These are phyloP conservation scores for Tritrichomonas musculus DNA, from an alignment of 208 protist genomes.

Conservation along the genomic window DNA sequence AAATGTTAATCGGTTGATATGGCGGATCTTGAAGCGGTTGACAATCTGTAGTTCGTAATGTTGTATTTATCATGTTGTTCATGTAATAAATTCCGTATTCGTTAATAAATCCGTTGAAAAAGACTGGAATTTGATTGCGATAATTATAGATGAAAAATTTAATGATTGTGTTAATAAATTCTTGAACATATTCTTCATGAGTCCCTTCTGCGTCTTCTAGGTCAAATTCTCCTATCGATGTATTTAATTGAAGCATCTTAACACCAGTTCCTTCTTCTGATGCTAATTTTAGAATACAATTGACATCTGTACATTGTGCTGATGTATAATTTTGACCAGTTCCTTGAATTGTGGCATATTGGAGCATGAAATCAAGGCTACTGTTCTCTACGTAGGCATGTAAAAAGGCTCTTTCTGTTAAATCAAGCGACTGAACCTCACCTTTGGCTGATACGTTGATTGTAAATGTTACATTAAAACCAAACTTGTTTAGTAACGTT, in stretches of 20 bases:
- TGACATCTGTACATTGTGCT: neutral
- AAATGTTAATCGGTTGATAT: neutral
- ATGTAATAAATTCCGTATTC: neutral
- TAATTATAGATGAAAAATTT: slow-evolving; percentile 12
- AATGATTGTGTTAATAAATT: neutral
- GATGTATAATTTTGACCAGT: neutral
- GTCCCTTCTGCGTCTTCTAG: neutral
- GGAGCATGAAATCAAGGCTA: neutral
- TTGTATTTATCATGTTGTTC: neutral
- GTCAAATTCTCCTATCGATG: neutral
- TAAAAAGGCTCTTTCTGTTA: neutral
- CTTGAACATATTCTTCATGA: neutral
- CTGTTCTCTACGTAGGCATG: neutral
- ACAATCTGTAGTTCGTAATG: neutral
- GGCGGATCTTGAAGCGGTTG: neutral
- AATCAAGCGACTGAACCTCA: neutral
- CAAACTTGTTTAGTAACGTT: neutral
- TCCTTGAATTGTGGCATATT: neutral
- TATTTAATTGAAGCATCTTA: neutral
- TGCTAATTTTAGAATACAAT: neutral
- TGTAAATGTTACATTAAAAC: neutral
- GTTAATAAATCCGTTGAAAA: neutral
- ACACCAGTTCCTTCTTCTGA: neutral
- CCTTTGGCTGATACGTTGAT: neutral
- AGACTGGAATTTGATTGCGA: neutral